A percentile compares a stretch with the other conserved stretches of the same genome.
Conservation (phyloP, 306 rosid genomes). For the Malus asiatica region DNA sequence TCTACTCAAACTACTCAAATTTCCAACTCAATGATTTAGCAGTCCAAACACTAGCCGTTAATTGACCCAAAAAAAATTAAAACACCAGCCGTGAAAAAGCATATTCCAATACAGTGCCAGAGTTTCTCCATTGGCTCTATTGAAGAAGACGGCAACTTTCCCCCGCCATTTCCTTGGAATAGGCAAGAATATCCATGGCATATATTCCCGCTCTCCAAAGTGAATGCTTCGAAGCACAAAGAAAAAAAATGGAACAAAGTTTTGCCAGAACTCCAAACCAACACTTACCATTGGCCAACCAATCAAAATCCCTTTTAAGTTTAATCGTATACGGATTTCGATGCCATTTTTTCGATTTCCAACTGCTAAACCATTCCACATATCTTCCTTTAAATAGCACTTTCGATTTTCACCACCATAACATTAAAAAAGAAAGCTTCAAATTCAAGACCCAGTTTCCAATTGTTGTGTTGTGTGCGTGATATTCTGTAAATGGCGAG, state of each 20-base stretch:
- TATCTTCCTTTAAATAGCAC: background rate
- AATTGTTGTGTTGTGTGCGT: background rate
- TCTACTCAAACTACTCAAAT: too few relatives aligned
- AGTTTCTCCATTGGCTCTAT: background rate
- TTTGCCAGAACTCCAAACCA: background rate
- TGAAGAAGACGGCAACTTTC: conserved; percentile 7
- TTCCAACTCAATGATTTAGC: background rate
- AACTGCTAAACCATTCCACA: background rate
- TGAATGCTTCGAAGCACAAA: background rate
- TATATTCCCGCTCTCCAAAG: background rate
- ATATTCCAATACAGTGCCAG: background rate
- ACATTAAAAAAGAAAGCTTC: conserved; percentile 1
- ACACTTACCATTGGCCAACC: background rate
- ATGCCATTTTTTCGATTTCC: background rate
- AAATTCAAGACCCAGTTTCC: background rate
- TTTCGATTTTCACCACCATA: background rate
- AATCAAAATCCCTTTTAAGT: background rate
- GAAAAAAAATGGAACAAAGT: background rate
- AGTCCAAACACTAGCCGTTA: background rate
- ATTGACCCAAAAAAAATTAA: too few relatives aligned
- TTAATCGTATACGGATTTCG: background rate
- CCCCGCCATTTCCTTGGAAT: background rate
- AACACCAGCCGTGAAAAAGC: background rate
- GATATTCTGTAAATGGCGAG: conserved; percentile 26
- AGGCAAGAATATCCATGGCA: conserved; percentile 10